Base-by-base conservation (phyloP, 2,329 filamentous ascomycete species). In the Hypoxylon sp. region DNA sequence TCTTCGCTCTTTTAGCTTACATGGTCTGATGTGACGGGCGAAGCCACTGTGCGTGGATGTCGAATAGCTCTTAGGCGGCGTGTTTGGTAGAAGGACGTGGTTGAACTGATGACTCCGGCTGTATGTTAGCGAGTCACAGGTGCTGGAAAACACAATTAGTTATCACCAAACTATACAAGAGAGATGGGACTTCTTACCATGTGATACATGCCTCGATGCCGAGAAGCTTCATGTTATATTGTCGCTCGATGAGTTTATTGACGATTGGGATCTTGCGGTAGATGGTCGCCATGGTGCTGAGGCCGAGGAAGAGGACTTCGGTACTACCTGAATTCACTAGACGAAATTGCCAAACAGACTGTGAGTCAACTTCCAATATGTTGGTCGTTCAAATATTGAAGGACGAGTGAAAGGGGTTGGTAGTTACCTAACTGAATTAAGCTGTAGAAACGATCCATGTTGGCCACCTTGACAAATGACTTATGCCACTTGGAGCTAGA, bases 81-180 rank as follows among this genome's bases (percentile, higher is more conserved):
- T 32, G 25, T 3, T 49, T 32, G 5, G 46, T 49, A 10, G 23
- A 13, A 49, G 30, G 23, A 32, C 13, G 5, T 6, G 25, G n/a
- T 49, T 49, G 46, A 49, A 49, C 46, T 49, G 46, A 25, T 49
- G 46, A n/a, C 25, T 49, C 19, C 25, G 46, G 21, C 46, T 17
- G 25, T 28, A 49, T 2, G 46, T 49, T 1, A 49, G 46, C 46
- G 23, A 49, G 11, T 17, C 11, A 14, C 7, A 17, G 11, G 45
- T 28, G 13, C 45, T 28, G 10, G 46, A 49, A 10, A 25, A 6
- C 25, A 32, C 2, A 30, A 17, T 28, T 10, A 49, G 14, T 30
- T 49, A 30, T 5, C 3, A 10, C 7, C 23, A 17, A 10, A 3
- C 30, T 19, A n/a, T 30, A 14, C 11, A 13, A n/a, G 14, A 3